Evolutionary conservation across 768 basidiomycete genomes (phyloP).

Genomic region (Gautieria morchelliformis): DNA sequence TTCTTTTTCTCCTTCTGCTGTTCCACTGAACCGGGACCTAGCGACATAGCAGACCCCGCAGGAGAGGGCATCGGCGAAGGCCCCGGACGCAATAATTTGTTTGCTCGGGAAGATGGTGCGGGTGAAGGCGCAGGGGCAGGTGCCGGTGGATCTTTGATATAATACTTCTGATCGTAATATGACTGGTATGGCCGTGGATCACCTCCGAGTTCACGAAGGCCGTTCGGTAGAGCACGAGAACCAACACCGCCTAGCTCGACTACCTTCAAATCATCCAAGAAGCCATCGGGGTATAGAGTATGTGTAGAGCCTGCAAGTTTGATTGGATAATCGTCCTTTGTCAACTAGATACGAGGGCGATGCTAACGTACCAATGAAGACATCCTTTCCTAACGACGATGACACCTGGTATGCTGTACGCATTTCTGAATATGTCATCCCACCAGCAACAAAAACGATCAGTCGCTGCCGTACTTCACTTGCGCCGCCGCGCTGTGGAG

Average conservation of each 20-base stretch:
- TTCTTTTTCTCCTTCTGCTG: slow-evolving; percentile 67
- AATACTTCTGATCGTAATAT: slow-evolving; percentile 75
- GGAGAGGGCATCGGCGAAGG: slow-evolving; percentile 5
- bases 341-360: background rate
- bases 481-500: slow-evolving; percentile 40
- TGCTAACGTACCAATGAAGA: slow-evolving; percentile 67
- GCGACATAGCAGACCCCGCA: slow-evolving; percentile 1
- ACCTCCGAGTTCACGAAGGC: slow-evolving; percentile 40
- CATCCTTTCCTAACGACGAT: slow-evolving; percentile 67
- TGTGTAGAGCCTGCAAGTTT: slow-evolving; percentile 77
- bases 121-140: slow-evolving; percentile 29
- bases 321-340: background rate
- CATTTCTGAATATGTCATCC: slow-evolving; percentile 94
- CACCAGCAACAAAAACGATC: slow-evolving; percentile 87
- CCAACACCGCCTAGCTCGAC: slow-evolving; percentile 85
- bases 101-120: slow-evolving; percentile 18
- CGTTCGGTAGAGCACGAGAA: slow-evolving; percentile 61
- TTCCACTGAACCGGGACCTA: slow-evolving; percentile 1
- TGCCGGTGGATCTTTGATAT: slow-evolving; percentile 51
- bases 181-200: slow-evolving; percentile 53
- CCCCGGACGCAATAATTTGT: slow-evolving; percentile 8
- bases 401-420: slow-evolving; percentile 80
- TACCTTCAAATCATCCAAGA: slow-evolving; percentile 80
- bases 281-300: slow-evolving; percentile 68
- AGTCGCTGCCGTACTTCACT: slow-evolving; percentile 60